A percentile compares a stretch with the other conserved stretches of the same genome.
Evolutionary conservation across 2,329 filamentous ascomycete genomes (phyloP).

Genomic region (Cadophora sp.): DNA sequence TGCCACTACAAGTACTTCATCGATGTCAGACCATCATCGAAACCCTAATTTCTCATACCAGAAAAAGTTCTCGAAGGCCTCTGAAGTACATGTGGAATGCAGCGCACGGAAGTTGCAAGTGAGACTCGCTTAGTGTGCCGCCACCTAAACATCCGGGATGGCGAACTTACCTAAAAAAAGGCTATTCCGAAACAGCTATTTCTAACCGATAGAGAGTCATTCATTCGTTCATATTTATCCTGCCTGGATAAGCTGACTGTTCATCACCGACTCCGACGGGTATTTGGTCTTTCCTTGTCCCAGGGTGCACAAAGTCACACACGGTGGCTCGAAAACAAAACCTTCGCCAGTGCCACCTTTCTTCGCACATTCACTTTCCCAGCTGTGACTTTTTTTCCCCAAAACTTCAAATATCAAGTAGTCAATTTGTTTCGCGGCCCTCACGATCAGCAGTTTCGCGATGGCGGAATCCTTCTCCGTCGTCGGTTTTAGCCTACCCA

Average conservation of each 20-base stretch:
- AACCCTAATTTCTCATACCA: neutral
- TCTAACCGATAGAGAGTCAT: neutral
- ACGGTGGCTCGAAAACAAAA: neutral
- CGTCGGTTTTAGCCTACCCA: neutral
- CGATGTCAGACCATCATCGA: too few relatives aligned
- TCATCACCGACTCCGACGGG: neutral
- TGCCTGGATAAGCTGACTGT: conserved; percentile 3
- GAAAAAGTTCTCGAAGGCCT: neutral
- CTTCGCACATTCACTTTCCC: neutral
- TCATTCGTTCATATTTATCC: neutral
- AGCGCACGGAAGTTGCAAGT: neutral
- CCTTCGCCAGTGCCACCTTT: neutral
- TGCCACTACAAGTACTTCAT: too few relatives aligned
- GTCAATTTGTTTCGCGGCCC: neutral
- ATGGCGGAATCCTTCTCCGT: neutral
- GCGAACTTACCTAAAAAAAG: neutral
- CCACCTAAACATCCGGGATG: neutral
- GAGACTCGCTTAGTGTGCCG: conserved; percentile 3
- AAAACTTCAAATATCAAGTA: too few relatives aligned
- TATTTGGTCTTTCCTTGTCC: neutral
- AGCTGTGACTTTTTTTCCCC: too few relatives aligned
- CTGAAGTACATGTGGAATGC: neutral
- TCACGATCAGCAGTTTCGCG: neutral
- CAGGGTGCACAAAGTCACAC: neutral
- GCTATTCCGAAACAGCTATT: neutral